phyloP scores from a whole-genome alignment of 2,329 filamentous ascomycete genomes.

The Arthrocladium fulminans region DNA sequence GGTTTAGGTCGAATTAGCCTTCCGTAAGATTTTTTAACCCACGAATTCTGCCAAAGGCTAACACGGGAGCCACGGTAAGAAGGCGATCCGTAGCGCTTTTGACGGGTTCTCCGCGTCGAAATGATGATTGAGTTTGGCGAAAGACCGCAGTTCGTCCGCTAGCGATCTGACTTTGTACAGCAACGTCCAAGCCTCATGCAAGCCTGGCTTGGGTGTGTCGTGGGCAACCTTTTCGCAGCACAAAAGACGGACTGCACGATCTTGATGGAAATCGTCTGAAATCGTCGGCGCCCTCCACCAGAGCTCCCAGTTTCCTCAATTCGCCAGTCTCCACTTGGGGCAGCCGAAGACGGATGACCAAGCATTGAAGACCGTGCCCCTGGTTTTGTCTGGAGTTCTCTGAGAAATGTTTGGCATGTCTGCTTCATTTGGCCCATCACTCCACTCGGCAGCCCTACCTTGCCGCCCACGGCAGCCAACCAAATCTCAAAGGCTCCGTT shows the following conservation, averaged over 20 bases:
- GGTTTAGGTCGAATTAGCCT: not conserved
- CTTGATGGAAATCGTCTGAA: too few species aligned
- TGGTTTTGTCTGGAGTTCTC: not conserved
- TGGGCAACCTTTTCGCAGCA: too few species aligned
- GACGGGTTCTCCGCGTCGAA: not conserved
- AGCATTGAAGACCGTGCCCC: slow-evolving; percentile 3
- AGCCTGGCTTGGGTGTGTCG: not conserved
- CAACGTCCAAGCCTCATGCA: not conserved
- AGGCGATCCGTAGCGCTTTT: not conserved
- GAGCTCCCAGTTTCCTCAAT: not conserved
- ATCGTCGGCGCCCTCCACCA: too few species aligned
- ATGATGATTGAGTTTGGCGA: slow-evolving; percentile 6
- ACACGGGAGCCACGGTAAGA: not conserved
- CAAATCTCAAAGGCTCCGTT: slow-evolving; percentile 8
- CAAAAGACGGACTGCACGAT: too few species aligned
- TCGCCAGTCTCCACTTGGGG: not conserved
- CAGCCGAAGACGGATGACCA: not conserved
- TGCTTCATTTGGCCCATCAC: slow-evolving; percentile 1
- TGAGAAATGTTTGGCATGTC: not conserved
- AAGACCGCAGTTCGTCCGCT: slow-evolving; percentile 1
- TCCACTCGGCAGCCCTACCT: slow-evolving; percentile 4
- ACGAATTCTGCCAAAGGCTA: not conserved
- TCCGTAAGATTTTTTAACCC: not conserved
- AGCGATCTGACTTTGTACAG: not conserved
- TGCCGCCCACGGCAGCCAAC: slow-evolving; percentile 10